Percentiles rank a stretch among this genome's conserved stretches.
phyloP scores from a whole-genome alignment of 2,329 filamentous ascomycete species.

The Aspergillus pseudonomiae region DNA sequence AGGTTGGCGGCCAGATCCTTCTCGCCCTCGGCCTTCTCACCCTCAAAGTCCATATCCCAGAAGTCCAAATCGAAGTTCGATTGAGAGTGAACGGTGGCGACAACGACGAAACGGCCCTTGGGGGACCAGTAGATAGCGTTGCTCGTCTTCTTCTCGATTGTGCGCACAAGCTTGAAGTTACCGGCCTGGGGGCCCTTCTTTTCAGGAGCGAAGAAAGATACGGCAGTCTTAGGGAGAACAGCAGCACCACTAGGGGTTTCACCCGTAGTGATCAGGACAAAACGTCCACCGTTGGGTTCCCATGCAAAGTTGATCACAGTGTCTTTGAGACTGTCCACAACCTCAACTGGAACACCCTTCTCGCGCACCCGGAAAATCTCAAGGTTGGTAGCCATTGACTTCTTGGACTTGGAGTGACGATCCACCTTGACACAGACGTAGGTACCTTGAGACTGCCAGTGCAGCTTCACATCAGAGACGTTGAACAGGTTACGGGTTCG shows the following conservation, averaged over 20 bases:
- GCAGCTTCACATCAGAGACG: conserved; percentile 93
- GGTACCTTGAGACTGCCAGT: conserved; percentile 94
- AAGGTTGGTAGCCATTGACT: conserved; percentile 92
- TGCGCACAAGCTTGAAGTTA: conserved; percentile 95
- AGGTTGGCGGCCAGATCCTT: conserved; percentile 95
- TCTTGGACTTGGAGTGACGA: conserved; percentile 98
- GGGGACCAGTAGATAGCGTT: conserved; percentile 99
- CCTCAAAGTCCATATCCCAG: conserved; percentile 96
- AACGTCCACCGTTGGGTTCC: conserved; percentile 97
- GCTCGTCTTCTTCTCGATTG: conserved; percentile 98
- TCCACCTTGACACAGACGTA: conserved; percentile 99
- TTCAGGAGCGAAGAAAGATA: conserved; percentile 95
- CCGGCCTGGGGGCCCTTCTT: conserved; percentile 84
- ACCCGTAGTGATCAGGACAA: conserved; percentile 93
- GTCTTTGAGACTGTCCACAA: conserved; percentile 96
- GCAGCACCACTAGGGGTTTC: conserved; percentile 78
- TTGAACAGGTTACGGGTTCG: conserved; percentile 97
- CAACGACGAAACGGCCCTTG: conserved; percentile 89
- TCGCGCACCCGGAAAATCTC: conserved; percentile 98
- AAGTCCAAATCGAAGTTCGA: conserved; percentile 97
- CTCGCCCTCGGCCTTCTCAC: conserved; percentile 88
- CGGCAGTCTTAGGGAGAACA: conserved; percentile 89
- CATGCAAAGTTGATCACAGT: conserved; percentile 99
- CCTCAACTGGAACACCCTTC: conserved; percentile 97
- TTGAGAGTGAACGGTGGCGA: conserved; percentile 89